Evolutionary conservation across 495 filamentous ascomycete species (phyloP), one percentile per base, ranked within the genome.

Genomic region (Trichocladium antarcticum): DNA sequence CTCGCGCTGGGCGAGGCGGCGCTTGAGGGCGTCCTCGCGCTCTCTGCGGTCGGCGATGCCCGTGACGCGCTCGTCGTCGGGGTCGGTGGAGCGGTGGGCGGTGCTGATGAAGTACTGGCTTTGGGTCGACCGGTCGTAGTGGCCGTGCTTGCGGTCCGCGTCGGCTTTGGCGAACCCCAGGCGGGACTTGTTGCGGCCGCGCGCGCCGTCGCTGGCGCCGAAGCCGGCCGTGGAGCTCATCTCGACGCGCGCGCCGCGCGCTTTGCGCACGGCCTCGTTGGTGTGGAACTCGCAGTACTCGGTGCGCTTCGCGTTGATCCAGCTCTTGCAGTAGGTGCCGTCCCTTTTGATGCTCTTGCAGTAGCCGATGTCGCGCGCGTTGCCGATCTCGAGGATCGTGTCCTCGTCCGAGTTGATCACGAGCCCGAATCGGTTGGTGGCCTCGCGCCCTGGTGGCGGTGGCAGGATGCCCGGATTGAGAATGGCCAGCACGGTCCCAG

Each of bases 261-360:
- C 80, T 53, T 83, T 85, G 42, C 81, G 77, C 1, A 96, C 64
- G 14, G 83, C 81, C 15, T 82, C 61, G 57, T 95, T 85, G 55
- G 94, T 77, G 58, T 99, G 92, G 56, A 85, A 99, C 51, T 93
- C 85, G 68, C 92, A 99, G 62, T 84, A 87, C 53, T 94, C 84
- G 6, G 89, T 95, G 57, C 87, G 85, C 9, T 86, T 75, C 46
- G 74, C 77, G 61, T 99, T 88, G 28, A 99, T 73, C 93, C 93
- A 99, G 40, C 73, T 68, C 21, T 75, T 77, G 62, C 92, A 99
- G 31, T 71, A 70, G 51, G 83, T 76, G 20, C 90, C 89, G 67
- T 95, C 89, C 55, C 84, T 88, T 56, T 84, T 85, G 41, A 87
- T 68, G 15, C 75, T 75, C 61, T 88, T 89, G 68, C 93, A 99